Evolutionary conservation across 208 protist species (phyloP).

Genomic region (Porcisia hertigi): DNA sequence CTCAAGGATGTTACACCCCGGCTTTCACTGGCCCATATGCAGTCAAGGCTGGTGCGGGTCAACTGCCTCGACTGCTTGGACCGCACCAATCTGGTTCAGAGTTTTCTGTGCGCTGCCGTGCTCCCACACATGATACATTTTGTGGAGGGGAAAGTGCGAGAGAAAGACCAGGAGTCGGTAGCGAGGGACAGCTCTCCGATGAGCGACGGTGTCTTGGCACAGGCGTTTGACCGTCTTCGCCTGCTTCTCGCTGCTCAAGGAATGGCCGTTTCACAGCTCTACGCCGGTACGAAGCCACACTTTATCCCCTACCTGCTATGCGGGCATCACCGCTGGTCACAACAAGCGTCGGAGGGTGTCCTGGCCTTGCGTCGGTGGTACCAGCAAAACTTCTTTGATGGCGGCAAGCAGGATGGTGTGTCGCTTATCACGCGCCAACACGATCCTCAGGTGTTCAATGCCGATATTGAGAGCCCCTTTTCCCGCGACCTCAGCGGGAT

Average conservation of each 20-base stretch:
- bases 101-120: slow-evolving; percentile 40
- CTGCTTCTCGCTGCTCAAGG: slow-evolving; percentile 62
- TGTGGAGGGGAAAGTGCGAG: slow-evolving; percentile 17
- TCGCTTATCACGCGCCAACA: slow-evolving; percentile 78
- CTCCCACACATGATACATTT: slow-evolving; percentile 60
- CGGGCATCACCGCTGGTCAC: slow-evolving; percentile 20
- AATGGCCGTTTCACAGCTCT: slow-evolving; percentile 68
- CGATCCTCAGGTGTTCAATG: slow-evolving; percentile 49
- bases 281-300: slow-evolving; percentile 72
- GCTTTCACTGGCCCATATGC: slow-evolving; percentile 12
- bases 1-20: slow-evolving; percentile 1
- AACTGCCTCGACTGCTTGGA: slow-evolving; percentile 89
- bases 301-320: slow-evolving; percentile 59
- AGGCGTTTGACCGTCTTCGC: slow-evolving; percentile 16
- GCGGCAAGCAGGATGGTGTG: slow-evolving; percentile 76
- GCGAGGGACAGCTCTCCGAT: background rate
- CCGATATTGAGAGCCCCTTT: slow-evolving; percentile 70
- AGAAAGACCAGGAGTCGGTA: background rate
- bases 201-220: background rate
- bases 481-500: slow-evolving; percentile 62
- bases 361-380: slow-evolving; percentile 68
- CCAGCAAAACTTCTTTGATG: slow-evolving; percentile 84
- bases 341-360: slow-evolving; percentile 24
- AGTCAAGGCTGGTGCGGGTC: slow-evolving; percentile 43
- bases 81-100: slow-evolving; percentile 79